These are phyloP conservation scores for Termitomyces sp. DNA, from an alignment of 768 basidiomycete species.

Conservation along the genomic window DNA sequence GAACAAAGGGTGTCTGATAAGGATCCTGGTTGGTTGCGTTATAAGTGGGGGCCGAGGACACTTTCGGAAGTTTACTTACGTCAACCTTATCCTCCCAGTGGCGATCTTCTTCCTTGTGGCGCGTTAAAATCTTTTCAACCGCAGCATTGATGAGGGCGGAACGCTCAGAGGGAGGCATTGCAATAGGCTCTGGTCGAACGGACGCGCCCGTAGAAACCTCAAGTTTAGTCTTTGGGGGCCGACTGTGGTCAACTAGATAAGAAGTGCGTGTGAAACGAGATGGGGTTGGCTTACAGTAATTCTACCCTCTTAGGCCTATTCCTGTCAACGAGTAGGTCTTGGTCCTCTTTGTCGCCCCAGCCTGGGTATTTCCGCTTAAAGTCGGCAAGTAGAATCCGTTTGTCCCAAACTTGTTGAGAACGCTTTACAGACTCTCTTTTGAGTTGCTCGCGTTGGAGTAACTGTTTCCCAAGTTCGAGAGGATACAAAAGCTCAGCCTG, in stretches of 20 bases:
- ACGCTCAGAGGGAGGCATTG: constrained; percentile 65
- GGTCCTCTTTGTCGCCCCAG: neutral
- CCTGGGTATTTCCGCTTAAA: neutral
- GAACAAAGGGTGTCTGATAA: constrained; percentile 58
- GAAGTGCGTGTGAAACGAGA: neutral
- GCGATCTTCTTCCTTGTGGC: constrained; percentile 69
- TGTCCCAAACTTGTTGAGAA: neutral
- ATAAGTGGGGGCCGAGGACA: neutral
- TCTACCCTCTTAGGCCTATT: neutral
- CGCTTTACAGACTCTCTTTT: constrained; percentile 40
- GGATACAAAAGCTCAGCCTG: constrained; percentile 72
- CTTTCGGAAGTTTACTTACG: constrained; percentile 35
- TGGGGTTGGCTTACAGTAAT: neutral
- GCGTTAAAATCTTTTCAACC: constrained; percentile 55
- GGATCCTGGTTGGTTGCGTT: constrained; percentile 42
- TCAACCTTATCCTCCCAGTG: constrained; percentile 88
- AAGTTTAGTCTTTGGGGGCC: neutral
- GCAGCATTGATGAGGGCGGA: constrained; percentile 51
- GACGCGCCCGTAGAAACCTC: neutral
- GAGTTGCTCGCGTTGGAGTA: constrained; percentile 67
- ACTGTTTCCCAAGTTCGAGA: constrained; percentile 64
- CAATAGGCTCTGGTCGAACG: constrained; percentile 9
- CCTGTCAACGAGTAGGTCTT: neutral
- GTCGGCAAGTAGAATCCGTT: neutral
- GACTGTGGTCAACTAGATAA: neutral